A percentile compares a stretch with the other conserved stretches of the same genome.
Evolutionary conservation across 1,284 basidiomycete species (phyloP).

Genomic region (Mycosarcoma mackinlayi): DNA sequence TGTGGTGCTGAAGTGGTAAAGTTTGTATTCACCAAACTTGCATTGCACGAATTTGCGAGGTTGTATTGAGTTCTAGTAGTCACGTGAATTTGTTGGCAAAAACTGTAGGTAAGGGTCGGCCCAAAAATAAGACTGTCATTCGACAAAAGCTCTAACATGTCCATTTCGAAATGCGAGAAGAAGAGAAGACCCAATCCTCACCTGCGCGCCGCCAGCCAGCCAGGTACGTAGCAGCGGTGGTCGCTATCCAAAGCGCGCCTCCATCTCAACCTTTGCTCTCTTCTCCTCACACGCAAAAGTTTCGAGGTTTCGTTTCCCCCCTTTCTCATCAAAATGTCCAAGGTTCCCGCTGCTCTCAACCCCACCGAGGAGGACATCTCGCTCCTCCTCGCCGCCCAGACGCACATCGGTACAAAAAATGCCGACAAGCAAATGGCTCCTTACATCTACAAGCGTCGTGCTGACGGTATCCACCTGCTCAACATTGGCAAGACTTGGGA

Average conservation of each 20-base stretch:
- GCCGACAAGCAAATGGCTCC: constrained; percentile 98
- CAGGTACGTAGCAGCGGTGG: no score
- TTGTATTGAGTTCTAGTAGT: no score
- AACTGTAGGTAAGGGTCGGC: no score
- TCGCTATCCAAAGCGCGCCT: constrained; percentile 22
- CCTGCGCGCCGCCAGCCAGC: no score
- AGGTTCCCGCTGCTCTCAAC: constrained; percentile 90
- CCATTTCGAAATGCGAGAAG: constrained; percentile 5
- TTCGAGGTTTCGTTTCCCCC: constrained; percentile 47
- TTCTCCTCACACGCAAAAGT: constrained; percentile 49
- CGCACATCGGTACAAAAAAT: constrained; percentile 89
- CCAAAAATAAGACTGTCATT: no score
- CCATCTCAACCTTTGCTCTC: constrained; percentile 22
- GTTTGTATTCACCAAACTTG: no score
- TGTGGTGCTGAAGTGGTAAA: no score
- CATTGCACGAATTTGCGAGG: no score
- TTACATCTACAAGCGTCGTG: constrained; percentile 96
- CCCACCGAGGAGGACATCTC: constrained; percentile 97
- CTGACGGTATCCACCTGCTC: constrained; percentile 96
- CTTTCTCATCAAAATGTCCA: constrained; percentile 68
- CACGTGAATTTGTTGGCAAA: no score
- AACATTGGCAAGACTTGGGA: constrained; percentile 99
- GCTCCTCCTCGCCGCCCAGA: constrained; percentile 92
- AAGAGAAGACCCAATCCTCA: neutral
- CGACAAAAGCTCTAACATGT: no score